These are phyloP conservation scores for Geranium brycei DNA, from an alignment of 345 rosid species.

Conservation along the genomic window DNA sequence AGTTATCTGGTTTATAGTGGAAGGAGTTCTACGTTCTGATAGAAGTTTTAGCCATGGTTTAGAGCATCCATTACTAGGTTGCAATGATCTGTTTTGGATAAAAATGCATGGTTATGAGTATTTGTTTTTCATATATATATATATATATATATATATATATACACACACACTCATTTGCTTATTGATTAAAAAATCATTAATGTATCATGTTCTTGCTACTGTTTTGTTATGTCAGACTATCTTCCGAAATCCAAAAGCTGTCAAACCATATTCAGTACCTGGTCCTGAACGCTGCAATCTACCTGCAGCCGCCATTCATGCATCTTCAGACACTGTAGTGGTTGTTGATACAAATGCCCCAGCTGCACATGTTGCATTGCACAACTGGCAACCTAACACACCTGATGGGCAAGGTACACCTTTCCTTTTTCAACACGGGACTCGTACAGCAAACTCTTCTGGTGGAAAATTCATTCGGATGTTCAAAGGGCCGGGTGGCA, in stretches of 20 bases:
- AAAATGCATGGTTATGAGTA: no score
- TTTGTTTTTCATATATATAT: no score
- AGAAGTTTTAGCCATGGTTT: no score
- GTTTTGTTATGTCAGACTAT: conserved; percentile 50
- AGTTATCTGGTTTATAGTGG: no score
- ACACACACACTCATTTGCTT: background rate
- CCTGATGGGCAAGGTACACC: conserved; percentile 94
- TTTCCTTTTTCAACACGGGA: conserved; percentile 88
- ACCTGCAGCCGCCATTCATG: conserved; percentile 87
- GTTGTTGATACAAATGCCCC: conserved; percentile 78
- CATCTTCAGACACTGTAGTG: conserved; percentile 69
- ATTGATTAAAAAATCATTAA: background rate
- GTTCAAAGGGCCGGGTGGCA: conserved; percentile 65
- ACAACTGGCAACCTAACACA: conserved; percentile 97
- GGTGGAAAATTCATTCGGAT: conserved; percentile 77
- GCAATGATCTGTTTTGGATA: no score
- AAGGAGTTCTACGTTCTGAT: no score
- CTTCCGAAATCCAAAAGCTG: conserved; percentile 76
- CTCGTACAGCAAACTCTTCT: conserved; percentile 37
- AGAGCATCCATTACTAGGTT: no score
- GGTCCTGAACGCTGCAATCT: conserved; percentile 86
- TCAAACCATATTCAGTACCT: conserved; percentile 65
- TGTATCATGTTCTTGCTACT: background rate
- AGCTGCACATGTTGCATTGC: conserved; percentile 84
- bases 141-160: no score